phyloP scores from a whole-genome alignment of 495 filamentous ascomycete genomes.

The Delitschia confertaspora region DNA sequence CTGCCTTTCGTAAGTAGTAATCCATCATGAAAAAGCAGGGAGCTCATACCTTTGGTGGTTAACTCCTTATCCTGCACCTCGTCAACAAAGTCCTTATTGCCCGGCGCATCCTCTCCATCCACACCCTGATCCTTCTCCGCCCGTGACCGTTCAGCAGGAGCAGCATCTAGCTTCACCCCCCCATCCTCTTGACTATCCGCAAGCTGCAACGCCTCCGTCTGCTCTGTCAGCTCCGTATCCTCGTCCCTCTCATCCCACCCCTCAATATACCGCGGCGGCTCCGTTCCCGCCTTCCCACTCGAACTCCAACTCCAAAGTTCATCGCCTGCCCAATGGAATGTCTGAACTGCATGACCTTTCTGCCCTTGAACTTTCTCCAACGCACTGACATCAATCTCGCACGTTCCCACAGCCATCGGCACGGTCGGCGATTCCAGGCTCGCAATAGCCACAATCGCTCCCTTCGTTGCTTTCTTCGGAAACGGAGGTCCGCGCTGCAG shows the following conservation, averaged over 20 bases:
- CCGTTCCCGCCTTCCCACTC: conserved; percentile 43
- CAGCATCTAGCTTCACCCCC: conserved; percentile 36
- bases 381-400: conserved; percentile 55
- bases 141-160: conserved; percentile 14
- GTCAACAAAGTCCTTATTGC: conserved; percentile 24
- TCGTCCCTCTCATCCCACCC: conserved; percentile 33
- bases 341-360: conserved; percentile 60
- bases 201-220: conserved; percentile 26
- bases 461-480: conserved; percentile 51
- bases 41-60: conserved; percentile 44
- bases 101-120: conserved; percentile 30
- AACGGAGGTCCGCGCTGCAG: conserved; percentile 63
- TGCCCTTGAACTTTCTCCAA: conserved; percentile 52
- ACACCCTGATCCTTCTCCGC: conserved; percentile 26
- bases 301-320: conserved; percentile 61
- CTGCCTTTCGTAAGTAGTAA: conserved; percentile 31
- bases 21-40: not conserved
- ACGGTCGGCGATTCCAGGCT: conserved; percentile 51
- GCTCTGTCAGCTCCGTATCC: conserved; percentile 18
- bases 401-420: conserved; percentile 56
- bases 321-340: conserved; percentile 65
- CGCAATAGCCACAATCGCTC: conserved; percentile 58
- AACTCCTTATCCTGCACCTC: conserved; percentile 42
- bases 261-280: conserved; percentile 30
- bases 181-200: conserved; percentile 39